Evolutionary conservation across 768 basidiomycete species (phyloP).

Genomic region (Lactarius deliciosus): DNA sequence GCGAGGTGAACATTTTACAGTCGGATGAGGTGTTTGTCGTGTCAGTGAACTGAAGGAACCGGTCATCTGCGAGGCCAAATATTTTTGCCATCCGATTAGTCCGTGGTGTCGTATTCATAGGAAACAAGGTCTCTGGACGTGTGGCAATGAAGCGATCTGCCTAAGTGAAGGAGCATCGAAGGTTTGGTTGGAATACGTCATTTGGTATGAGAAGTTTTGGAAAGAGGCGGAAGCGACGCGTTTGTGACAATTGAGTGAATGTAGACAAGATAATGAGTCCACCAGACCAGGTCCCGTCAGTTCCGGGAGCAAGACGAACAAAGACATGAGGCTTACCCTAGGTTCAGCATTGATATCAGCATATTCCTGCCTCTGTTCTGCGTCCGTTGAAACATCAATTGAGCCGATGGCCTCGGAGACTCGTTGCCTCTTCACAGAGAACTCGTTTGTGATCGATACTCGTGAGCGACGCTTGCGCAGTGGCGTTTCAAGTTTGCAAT

Average conservation of each 20-base stretch:
- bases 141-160: slow-evolving; percentile 61
- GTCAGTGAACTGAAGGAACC: slow-evolving; percentile 54
- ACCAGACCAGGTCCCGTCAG: not conserved
- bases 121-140: slow-evolving; percentile 50
- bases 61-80: slow-evolving; percentile 58
- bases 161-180: slow-evolving; percentile 36
- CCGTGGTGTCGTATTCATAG: slow-evolving; percentile 62
- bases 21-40: slow-evolving; percentile 37
- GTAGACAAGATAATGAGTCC: not conserved
- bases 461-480: slow-evolving; percentile 29
- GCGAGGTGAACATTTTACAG: slow-evolving; percentile 45
- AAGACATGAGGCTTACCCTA: slow-evolving; percentile 18
- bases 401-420: slow-evolving; percentile 26
- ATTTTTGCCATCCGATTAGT: slow-evolving; percentile 64
- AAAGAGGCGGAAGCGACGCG: not conserved
- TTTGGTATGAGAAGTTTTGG: not conserved
- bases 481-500: slow-evolving; percentile 29
- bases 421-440: slow-evolving; percentile 29
- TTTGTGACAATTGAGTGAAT: slow-evolving; percentile 4
- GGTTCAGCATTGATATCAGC: slow-evolving; percentile 28
- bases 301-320: not conserved
- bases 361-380: slow-evolving; percentile 21
- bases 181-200: too few species aligned
- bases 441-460: slow-evolving; percentile 30
- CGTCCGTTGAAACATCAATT: slow-evolving; percentile 19